Evolutionary conservation across 441 rosid species (phyloP), one percentile per base, ranked within the genome.

Genomic region (Erodium moschatum): DNA sequence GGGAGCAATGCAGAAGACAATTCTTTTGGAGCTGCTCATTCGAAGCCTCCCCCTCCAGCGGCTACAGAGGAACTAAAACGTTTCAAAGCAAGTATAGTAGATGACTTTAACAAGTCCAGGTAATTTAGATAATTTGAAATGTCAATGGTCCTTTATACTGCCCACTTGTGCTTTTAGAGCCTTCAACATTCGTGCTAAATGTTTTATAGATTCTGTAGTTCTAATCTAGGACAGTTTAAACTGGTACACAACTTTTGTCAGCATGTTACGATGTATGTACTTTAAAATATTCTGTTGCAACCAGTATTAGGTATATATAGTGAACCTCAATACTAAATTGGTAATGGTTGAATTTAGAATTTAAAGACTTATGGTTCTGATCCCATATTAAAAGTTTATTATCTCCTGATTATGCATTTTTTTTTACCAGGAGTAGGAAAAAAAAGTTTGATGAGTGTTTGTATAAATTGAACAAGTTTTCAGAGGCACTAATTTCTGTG

Each of bases 11-110:
- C 72, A 4, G 88, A 78, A 67, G 87, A 85, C 56, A 81, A 76
- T 73, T 64, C 84, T 72, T 81, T 79, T 72, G 82, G 85, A 70
- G 80, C 83, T 61, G 80, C 79, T 69, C 80, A 76, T 73, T 66
- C 81, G 10, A 86, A 86, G 76, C 74, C 81, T 65, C 69, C 80
- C 65, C 76, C 79, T 67, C 75, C 81, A 13, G 80, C 74, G 68
- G 81, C 76, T 20, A 65, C 75, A 2, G 86, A 83, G 78, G 91
- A 86, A 65, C 74, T 86, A 67, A 85, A 77, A 75, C 84, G 83
- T 72, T 76, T 79, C 67, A 85, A 70, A 76, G 70, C 70, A 35
- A 77, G 77, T 72, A 65, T 86, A 66, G 12, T 29, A 11, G 86
- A 83, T 67, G 67, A 71, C 71, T 64, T 71, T 58, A 7, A 0